Base-by-base conservation (phyloP, 345 rosid species). In the Trapa bicornis region DNA sequence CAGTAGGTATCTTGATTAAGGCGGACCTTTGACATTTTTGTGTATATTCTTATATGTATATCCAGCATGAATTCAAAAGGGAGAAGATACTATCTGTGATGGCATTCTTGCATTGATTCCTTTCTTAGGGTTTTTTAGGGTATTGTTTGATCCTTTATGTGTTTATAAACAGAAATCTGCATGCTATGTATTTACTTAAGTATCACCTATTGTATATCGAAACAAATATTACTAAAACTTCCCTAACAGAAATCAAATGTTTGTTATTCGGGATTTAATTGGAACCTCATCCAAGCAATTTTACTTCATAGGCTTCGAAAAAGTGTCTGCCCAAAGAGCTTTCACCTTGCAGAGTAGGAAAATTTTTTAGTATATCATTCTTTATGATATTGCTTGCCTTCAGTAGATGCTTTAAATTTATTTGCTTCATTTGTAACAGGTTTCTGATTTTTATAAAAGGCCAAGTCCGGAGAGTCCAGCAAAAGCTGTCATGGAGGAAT, bases 361-460 rank as follows among this genome's bases (percentile, higher is more conserved):
- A 45, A 45, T 7, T 45, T 45, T 45, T 1, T 7, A 6, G 13
- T 45, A 45, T 4, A 13, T 11, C 11, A 45, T 45, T 7, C 48
- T 0, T 6, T n/a, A 41, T 22, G 70, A 37, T n/a, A 62, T 65
- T 45, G 22, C 22, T 15, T 50, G 22, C 22, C 22, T 50, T 50
- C 0, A 50, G 22, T 50, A 16, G 56, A 50, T 50, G 56, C 14
- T 50, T 50, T 15, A 50, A 16, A 50, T 50, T 50, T 50, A 50
- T 50, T 16, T 50, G 14, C 37, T 42, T 42, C 37, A 12, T 47
- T 17, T 65, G 22, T 65, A 56, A 66, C 86, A 93, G 97, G 96
- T 93, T 52, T 85, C 88, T 77, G 96, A 89, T 74, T 77, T 91
- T 86, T 91, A 84, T 77, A 89, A 89, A 76, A 86, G 91, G 67